phyloP scores from a whole-genome alignment of 345 rosid genomes.

The Orychophragmus violaceus region DNA sequence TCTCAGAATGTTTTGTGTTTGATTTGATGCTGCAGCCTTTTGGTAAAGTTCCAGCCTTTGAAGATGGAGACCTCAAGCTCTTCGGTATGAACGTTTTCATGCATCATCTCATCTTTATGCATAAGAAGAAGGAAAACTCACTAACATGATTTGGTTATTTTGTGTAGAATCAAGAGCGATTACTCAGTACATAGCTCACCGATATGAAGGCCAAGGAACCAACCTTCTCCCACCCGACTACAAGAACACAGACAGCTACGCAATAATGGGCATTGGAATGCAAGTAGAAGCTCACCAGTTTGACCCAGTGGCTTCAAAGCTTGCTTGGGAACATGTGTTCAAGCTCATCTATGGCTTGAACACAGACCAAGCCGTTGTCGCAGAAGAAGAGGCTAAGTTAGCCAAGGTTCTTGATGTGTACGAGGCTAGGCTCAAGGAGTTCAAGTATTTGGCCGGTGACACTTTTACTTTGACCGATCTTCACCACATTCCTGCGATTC shows the following conservation, averaged over 20 bases:
- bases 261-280: constrained; percentile 41
- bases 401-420: constrained; percentile 52
- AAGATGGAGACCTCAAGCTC: constrained; percentile 69
- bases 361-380: constrained; percentile 47
- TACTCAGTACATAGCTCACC: constrained; percentile 51
- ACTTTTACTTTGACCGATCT: constrained; percentile 64
- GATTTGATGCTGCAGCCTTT: constrained; percentile 49
- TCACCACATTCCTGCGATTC: constrained; percentile 58
- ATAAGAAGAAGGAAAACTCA: background rate
- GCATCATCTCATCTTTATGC: background rate
- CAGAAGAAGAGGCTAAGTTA: constrained; percentile 48
- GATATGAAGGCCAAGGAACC: constrained; percentile 51
- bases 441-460: constrained; percentile 63
- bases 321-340: constrained; percentile 44
- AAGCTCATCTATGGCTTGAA: constrained; percentile 48
- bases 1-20: constrained; percentile 8
- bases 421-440: constrained; percentile 47
- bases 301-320: constrained; percentile 51
- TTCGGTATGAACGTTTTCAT: constrained; percentile 42
- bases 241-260: constrained; percentile 22
- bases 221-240: constrained; percentile 34
- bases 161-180: constrained; percentile 78
- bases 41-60: constrained; percentile 69
- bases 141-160: background rate
- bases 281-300: constrained; percentile 70